These are phyloP conservation scores for Peribolospora kevripleyi DNA, from an alignment of 768 basidiomycete genomes.

Conservation along the genomic window DNA sequence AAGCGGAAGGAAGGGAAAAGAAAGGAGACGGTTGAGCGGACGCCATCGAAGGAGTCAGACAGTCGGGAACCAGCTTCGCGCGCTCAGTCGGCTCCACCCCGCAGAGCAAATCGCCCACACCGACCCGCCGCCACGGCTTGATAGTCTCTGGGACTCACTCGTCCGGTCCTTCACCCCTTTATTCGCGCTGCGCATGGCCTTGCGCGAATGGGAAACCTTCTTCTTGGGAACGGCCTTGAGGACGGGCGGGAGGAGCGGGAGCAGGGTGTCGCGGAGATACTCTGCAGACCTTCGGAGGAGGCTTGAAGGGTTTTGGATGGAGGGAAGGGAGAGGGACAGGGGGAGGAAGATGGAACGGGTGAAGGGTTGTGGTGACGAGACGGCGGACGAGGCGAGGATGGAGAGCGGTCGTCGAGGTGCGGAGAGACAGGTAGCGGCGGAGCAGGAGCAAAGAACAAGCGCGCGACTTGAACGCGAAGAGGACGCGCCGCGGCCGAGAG, in stretches of 20 bases:
- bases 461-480: too few relatives aligned
- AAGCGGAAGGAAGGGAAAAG: neutral
- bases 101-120: neutral
- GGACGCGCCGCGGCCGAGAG: too few relatives aligned
- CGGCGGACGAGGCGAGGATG: too few relatives aligned
- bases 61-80: neutral
- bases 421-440: too few relatives aligned
- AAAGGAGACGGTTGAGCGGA: neutral
- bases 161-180: conserved; percentile 87
- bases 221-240: conserved; percentile 83
- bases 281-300: neutral
- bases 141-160: conserved; percentile 29
- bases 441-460: too few relatives aligned
- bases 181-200: conserved; percentile 81
- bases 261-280: conserved; percentile 16
- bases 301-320: too few relatives aligned
- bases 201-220: conserved; percentile 75
- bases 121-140: conserved; percentile 1
- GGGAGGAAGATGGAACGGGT: too few relatives aligned
- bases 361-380: too few relatives aligned
- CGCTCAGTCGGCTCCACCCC: too few relatives aligned
- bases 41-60: neutral
- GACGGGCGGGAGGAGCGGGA: conserved; percentile 64
- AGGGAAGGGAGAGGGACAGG: too few relatives aligned
- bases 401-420: too few relatives aligned